These are phyloP conservation scores for Pichia sp. DNA, from an alignment of 1,139 yeast genomes.

Conservation along the genomic window DNA sequence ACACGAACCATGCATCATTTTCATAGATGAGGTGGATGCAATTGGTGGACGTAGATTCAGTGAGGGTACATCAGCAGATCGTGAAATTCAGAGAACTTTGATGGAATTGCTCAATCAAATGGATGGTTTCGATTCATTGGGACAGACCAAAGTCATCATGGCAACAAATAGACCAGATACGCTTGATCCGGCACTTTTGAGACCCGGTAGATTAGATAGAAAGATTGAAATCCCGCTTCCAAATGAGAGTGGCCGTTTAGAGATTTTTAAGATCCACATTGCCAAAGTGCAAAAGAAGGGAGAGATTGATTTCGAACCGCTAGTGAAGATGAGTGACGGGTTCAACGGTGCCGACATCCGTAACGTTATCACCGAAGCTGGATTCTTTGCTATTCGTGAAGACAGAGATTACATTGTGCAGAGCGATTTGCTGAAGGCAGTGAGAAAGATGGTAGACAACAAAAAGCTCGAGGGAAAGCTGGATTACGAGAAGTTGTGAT, in stretches of 20 bases:
- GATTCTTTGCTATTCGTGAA: slow-evolving; percentile 96
- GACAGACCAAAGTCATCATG: slow-evolving; percentile 97
- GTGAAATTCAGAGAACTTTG: slow-evolving; percentile 97
- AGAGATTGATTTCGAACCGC: slow-evolving; percentile 95
- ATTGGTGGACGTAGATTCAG: slow-evolving; percentile 98
- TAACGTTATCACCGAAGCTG: slow-evolving; percentile 98
- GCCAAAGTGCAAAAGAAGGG: slow-evolving; percentile 83
- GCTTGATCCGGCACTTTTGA: slow-evolving; percentile 93
- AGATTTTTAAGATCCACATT: slow-evolving; percentile 92
- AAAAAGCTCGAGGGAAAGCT: slow-evolving; percentile 96
- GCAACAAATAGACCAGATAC: slow-evolving; percentile 99
- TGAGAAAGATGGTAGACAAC: slow-evolving; percentile 92
- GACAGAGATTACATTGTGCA: slow-evolving; percentile 94
- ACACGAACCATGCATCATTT: slow-evolving; percentile 97
- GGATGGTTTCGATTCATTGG: slow-evolving; percentile 98
- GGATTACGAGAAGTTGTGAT: slow-evolving; percentile 81
- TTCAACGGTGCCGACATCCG: slow-evolving; percentile 99
- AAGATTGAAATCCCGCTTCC: slow-evolving; percentile 96
- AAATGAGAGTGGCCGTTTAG: slow-evolving; percentile 92
- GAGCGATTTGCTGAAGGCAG: slow-evolving; percentile 95
- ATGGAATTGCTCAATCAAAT: slow-evolving; percentile 97
- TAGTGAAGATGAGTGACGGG: slow-evolving; percentile 97
- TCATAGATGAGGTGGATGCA: slow-evolving; percentile 99
- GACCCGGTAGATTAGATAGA: slow-evolving; percentile 98
- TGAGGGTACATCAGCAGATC: slow-evolving; percentile 98